These are phyloP conservation scores for Russula dissimulans DNA, from an alignment of 768 basidiomycete species.

Conservation along the genomic window DNA sequence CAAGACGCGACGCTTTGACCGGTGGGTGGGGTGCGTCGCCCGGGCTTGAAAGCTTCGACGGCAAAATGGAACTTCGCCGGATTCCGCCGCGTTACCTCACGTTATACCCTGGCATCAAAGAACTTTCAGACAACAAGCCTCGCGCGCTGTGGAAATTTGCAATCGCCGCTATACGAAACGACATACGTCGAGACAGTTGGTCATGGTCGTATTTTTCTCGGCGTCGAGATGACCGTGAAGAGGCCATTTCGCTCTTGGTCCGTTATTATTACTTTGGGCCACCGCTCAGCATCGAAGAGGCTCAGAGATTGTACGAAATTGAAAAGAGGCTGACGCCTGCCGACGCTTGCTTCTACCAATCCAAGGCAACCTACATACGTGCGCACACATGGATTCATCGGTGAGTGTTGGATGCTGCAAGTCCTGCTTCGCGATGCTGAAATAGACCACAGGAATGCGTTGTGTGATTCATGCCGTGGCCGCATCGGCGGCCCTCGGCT, in stretches of 20 bases:
- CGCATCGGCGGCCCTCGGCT: constrained; percentile 25
- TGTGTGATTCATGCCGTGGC: constrained; percentile 24
- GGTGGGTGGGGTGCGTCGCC: neutral
- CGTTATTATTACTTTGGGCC: constrained; percentile 21
- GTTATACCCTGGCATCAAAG: constrained; percentile 22
- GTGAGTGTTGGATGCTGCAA: constrained; percentile 6
- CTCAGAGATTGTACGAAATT: constrained; percentile 9
- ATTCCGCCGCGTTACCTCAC: constrained; percentile 20
- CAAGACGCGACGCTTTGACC: constrained; percentile 2
- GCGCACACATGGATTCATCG: constrained; percentile 21
- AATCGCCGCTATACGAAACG: constrained; percentile 19
- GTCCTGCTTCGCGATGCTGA: neutral
- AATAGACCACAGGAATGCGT: constrained; percentile 7
- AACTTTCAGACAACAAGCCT: constrained; percentile 20
- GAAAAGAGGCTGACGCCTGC: constrained; percentile 20
- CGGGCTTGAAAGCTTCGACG: neutral
- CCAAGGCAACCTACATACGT: constrained; percentile 17
- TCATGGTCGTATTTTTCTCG: constrained; percentile 27
- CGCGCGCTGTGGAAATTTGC: constrained; percentile 28
- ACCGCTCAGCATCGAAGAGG: constrained; percentile 18
- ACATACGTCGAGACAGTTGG: constrained; percentile 23
- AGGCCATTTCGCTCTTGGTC: constrained; percentile 23
- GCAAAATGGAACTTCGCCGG: constrained; percentile 22
- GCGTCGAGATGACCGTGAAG: constrained; percentile 23
- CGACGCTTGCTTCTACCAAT: constrained; percentile 24